Evolutionary conservation across 176 grass and related monocot species (phyloP).

Genomic region (Oryza punctata): DNA sequence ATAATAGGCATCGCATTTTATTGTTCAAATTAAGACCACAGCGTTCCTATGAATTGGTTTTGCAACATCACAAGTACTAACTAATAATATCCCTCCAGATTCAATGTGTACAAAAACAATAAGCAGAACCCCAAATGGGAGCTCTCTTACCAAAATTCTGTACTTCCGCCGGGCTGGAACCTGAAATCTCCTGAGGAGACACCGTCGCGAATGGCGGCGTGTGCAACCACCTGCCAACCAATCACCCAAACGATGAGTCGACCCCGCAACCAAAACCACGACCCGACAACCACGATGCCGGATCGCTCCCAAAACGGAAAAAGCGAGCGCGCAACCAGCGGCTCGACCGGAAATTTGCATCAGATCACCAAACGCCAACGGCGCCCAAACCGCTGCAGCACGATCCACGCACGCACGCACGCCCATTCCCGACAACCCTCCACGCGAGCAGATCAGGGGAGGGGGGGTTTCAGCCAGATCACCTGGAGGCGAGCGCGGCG

Average conservation of each 20-base stretch:
- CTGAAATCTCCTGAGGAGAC: conserved; percentile 70
- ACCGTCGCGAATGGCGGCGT: conserved; percentile 79
- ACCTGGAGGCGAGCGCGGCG: conserved; percentile 42
- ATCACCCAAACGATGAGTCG: conserved; percentile 28
- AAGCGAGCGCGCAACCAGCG: background rate
- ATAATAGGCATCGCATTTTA: background rate
- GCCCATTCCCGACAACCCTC: background rate
- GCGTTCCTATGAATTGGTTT: background rate
- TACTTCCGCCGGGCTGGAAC: conserved; percentile 75
- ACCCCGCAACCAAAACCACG: background rate
- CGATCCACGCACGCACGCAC: background rate
- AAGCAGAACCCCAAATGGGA: background rate
- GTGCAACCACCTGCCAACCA: conserved; percentile 62
- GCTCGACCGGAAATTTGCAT: background rate
- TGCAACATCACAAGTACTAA: conserved; percentile 10
- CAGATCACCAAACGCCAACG: background rate
- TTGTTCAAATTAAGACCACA: background rate
- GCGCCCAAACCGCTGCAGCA: background rate
- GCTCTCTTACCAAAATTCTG: conserved; percentile 72
- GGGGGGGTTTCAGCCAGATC: background rate
- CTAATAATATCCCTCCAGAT: background rate
- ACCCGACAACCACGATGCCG: background rate
- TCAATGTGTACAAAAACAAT: background rate
- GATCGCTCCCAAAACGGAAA: conserved; percentile 1
- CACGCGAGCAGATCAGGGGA: background rate